phyloP scores from a whole-genome alignment of 352 stramenopile genomes.

The Blastocystis sp. region DNA sequence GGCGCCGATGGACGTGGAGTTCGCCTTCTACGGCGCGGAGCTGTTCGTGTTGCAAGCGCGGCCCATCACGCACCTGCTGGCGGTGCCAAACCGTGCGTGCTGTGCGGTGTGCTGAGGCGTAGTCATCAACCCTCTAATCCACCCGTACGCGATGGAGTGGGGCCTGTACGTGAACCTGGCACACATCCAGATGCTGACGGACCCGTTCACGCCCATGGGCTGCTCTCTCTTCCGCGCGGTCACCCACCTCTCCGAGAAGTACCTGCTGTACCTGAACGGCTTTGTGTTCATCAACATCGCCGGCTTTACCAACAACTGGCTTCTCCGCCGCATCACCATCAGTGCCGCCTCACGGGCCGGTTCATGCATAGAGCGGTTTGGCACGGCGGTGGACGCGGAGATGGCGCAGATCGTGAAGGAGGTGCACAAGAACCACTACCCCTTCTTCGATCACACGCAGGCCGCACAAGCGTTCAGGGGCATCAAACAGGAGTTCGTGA shows the following conservation, averaged over 20 bases:
- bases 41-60: slow-evolving; percentile 60
- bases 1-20: slow-evolving; percentile 67
- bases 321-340: not conserved
- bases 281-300: slow-evolving; percentile 37
- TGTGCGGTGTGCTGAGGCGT: not conserved
- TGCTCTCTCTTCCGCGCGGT: slow-evolving; percentile 4
- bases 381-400: not conserved
- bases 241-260: not conserved
- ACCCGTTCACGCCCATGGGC: slow-evolving; percentile 22
- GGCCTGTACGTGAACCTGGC: slow-evolving; percentile 16
- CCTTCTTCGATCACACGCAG: not conserved
- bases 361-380: slow-evolving; percentile 24
- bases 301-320: not conserved
- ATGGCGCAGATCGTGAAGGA: not conserved
- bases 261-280: slow-evolving; percentile 31
- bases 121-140: slow-evolving; percentile 59
- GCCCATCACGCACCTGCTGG: slow-evolving; percentile 55
- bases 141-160: slow-evolving; percentile 51
- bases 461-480: not conserved
- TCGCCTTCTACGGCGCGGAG: slow-evolving; percentile 18
- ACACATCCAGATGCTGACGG: slow-evolving; percentile 25
- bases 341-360: not conserved
- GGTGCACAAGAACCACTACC: slow-evolving; percentile 8
- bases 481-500: not conserved
- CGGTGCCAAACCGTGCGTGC: slow-evolving; percentile 13